These are phyloP conservation scores for Strigomonas culicis DNA, from an alignment of 208 protist genomes.

Conservation along the genomic window DNA sequence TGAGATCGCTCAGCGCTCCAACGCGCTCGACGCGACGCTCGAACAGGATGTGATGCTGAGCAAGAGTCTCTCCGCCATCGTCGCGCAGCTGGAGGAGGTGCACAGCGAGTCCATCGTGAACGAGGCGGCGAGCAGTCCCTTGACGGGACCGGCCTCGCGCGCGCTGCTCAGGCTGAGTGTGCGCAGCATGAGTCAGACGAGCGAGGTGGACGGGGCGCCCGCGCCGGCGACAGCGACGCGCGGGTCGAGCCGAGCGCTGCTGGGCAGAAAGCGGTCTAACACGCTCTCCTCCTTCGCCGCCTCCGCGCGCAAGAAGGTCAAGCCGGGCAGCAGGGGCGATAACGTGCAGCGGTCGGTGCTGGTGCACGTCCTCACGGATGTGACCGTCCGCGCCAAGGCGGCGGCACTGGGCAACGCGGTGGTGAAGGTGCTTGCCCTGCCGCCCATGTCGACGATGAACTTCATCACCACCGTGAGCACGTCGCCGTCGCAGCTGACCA, in stretches of 20 bases:
- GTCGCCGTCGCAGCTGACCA: constrained; percentile 31
- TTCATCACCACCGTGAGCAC: constrained; percentile 38
- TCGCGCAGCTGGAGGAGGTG: not conserved
- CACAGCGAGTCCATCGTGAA: not conserved
- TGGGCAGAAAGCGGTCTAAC: not conserved
- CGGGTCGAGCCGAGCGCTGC: not conserved
- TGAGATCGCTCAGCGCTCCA: not conserved
- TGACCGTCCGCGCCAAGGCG: constrained; percentile 14
- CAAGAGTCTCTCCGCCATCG: not conserved
- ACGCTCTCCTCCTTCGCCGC: constrained; percentile 5
- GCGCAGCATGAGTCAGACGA: not conserved
- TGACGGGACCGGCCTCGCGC: constrained; percentile 14
- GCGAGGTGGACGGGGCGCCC: too few species aligned
- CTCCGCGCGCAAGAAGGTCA: constrained; percentile 3
- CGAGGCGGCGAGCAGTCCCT: not conserved
- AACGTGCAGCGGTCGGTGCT: constrained; percentile 22
- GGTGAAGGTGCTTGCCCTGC: constrained; percentile 28
- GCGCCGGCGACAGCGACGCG: not conserved
- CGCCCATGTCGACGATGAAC: constrained; percentile 37
- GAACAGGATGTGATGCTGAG: not conserved
- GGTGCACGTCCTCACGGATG: constrained; percentile 39
- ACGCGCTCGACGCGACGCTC: not conserved
- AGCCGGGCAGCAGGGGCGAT: constrained; percentile 1
- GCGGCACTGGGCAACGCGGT: constrained; percentile 33
- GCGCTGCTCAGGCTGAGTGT: constrained; percentile 11